Evolutionary conservation across 2,329 filamentous ascomycete genomes (phyloP), one percentile per base, ranked within the genome.

Genomic region (Fusarium sp.): DNA sequence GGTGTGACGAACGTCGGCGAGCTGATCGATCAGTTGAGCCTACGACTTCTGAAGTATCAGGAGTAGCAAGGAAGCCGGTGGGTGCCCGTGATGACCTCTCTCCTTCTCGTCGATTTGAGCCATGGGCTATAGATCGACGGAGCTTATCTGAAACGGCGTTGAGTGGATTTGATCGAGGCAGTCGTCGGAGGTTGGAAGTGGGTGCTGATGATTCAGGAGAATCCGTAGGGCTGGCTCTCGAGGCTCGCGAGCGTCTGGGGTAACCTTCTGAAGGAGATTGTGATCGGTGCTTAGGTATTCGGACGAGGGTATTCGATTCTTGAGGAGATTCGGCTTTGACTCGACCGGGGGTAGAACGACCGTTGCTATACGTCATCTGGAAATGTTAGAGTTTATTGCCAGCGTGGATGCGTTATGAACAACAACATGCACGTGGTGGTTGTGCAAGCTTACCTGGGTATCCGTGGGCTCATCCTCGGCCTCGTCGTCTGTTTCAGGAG

Each of bases 1-100:
- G 68, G 18, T 83, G 78, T 34, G 81, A 65, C 30, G 79, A 78
- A 62, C 85, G 79, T 52, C 81, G 74, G 26, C 81, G 80, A 38
- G 80, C 75, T 2, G 78, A 71, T 36, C 80, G 80, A 37, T 79
- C 79, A n/a, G 62, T 58, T 6, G 65, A 41, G 23, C 73, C 71
- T 12, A 73, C 69, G 6, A 83, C 62, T 58, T 88, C 86, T 12
- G 86, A 85, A 12, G 83, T 81, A 68, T 89, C 87, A n/a, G 88
- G 88, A 0, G 88, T 90, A 15, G 85, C 84, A 20, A 87, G 80
- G 67, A 84, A 75, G 62, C 76, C 76, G 8, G 77, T 73, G 9
- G 66, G 57, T 8, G 67, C 70, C 50, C 76, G 70, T 1, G 65
- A 62, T 1, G 65, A 58, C 56, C 75, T 67, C 30, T 78, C 77